A percentile compares a stretch with the other conserved stretches of the same genome.
These are phyloP conservation scores for Cyberlindnera xylosilytica DNA, from an alignment of 805 yeast species.

Conservation along the genomic window DNA sequence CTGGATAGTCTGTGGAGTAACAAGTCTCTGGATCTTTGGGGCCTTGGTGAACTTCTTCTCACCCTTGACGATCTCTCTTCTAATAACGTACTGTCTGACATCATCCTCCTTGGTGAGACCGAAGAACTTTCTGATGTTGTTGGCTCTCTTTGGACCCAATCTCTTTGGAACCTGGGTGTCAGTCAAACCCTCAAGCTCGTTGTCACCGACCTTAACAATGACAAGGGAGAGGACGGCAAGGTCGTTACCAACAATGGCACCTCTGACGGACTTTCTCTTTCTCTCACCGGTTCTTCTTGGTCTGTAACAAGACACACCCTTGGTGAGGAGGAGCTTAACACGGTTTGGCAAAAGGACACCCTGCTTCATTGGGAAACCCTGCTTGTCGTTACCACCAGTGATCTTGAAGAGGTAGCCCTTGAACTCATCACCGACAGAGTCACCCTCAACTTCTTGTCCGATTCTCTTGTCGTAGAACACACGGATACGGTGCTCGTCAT, in stretches of 20 bases:
- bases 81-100: constrained; percentile 80
- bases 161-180: constrained; percentile 95
- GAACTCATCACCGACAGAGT: constrained; percentile 95
- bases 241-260: constrained; percentile 97
- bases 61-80: constrained; percentile 98
- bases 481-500: constrained; percentile 98
- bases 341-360: constrained; percentile 99
- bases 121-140: constrained; percentile 99
- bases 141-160: constrained; percentile 99
- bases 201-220: constrained; percentile 96
- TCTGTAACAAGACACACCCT: constrained; percentile 98
- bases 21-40: constrained; percentile 99
- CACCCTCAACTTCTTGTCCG: constrained; percentile 99
- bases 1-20: constrained; percentile 98
- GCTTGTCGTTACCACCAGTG: constrained; percentile 99
- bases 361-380: constrained; percentile 99
- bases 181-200: constrained; percentile 94
- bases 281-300: constrained; percentile 99
- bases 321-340: constrained; percentile 90
- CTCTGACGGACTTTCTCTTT: constrained; percentile 99
- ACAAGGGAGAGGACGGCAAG: constrained; percentile 92
- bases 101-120: constrained; percentile 84
- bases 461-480: constrained; percentile 98
- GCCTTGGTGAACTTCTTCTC: constrained; percentile 99
- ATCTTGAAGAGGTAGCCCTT: constrained; percentile 98